Conservation (phyloP, 495 filamentous ascomycete genomes). For the Rhypophila decipiens region DNA sequence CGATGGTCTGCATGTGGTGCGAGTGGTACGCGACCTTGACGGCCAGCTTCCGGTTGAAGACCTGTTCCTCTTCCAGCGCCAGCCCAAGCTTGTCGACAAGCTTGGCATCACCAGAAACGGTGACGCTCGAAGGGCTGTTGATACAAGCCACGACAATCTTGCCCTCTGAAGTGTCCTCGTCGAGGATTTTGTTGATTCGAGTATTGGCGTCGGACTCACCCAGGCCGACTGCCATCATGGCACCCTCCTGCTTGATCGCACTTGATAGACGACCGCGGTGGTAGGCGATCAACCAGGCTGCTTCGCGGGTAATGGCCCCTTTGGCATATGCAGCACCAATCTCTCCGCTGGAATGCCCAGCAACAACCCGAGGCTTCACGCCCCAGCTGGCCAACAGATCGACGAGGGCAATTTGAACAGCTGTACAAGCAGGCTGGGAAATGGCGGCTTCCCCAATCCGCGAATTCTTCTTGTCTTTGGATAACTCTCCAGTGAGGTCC, state of each 20-base stretch:
- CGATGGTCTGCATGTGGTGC: constrained; percentile 33
- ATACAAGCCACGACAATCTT: constrained; percentile 32
- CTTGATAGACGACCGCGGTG: constrained; percentile 26
- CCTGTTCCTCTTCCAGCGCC: constrained; percentile 17
- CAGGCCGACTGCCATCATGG: constrained; percentile 28
- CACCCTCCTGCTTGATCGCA: constrained; percentile 17
- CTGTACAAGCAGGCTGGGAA: constrained; percentile 37
- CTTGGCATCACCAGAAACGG: constrained; percentile 33
- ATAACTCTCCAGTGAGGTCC: constrained; percentile 20
- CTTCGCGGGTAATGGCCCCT: constrained; percentile 35
- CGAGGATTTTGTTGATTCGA: too few relatives aligned
- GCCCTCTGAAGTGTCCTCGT: neutral
- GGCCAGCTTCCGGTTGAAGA: constrained; percentile 33
- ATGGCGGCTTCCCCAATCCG: constrained; percentile 13
- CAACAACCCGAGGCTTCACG: constrained; percentile 25
- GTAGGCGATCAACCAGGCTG: constrained; percentile 45
- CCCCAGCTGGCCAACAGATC: constrained; percentile 44
- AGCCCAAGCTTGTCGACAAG: constrained; percentile 27
- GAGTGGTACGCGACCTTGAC: constrained; percentile 39
- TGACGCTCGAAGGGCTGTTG: constrained; percentile 42
- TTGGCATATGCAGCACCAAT: constrained; percentile 37
- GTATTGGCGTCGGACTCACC: neutral
- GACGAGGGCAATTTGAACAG: constrained; percentile 46
- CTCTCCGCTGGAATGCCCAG: neutral
- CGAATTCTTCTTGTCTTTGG: neutral